Percentiles rank a stretch among this genome's conserved stretches.
Evolutionary conservation across 179 eudicot species (phyloP).

Genomic region (Spinacia oleracea): DNA sequence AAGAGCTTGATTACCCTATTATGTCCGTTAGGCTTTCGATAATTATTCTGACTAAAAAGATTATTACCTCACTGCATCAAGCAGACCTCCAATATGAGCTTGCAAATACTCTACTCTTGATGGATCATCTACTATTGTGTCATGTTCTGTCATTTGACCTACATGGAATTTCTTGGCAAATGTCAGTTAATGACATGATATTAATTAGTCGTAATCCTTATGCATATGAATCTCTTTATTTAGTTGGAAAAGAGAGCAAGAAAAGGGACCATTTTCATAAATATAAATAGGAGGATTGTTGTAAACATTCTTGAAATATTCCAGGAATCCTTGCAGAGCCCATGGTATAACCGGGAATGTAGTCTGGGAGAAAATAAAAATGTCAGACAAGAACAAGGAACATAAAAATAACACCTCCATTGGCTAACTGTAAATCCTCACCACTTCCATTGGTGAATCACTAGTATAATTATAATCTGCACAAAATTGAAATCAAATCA

Average conservation of each 20-base stretch:
- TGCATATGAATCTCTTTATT: neutral
- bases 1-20: neutral
- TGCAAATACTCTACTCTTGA: conserved; percentile 45
- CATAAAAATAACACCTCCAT: neutral
- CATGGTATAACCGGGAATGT: conserved; percentile 28
- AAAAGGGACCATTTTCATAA: conserved; percentile 30
- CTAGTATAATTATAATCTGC: conserved; percentile 15
- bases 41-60: neutral
- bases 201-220: neutral
- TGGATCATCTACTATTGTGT: conserved; percentile 37
- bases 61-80: conserved; percentile 55
- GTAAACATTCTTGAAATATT: conserved; percentile 33
- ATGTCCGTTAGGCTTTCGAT: neutral
- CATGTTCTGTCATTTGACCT: conserved; percentile 42
- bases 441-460: neutral
- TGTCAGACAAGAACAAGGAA: neutral
- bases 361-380: neutral
- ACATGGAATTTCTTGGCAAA: conserved; percentile 1
- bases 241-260: too few species aligned
- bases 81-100: conserved; percentile 46
- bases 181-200: neutral
- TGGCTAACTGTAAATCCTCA: neutral
- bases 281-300: conserved; percentile 38
- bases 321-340: conserved; percentile 30
- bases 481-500: neutral